Evolutionary conservation across 257 asterid genomes (phyloP), one percentile per base, ranked within the genome.

Genomic region (Ilex aquifolium): DNA sequence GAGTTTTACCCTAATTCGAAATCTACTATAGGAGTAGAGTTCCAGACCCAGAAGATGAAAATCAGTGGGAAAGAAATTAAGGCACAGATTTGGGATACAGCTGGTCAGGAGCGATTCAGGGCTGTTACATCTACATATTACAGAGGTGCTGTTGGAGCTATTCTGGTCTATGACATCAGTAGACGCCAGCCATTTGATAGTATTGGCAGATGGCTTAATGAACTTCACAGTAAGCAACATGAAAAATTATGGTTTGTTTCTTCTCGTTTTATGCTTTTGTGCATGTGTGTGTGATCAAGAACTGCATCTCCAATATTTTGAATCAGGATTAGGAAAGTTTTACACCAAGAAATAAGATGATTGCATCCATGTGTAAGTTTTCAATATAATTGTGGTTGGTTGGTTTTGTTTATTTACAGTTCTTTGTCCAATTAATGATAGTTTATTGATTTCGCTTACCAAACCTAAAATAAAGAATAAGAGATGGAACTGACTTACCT

Each of bases 71-170:
- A 85, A 78, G 95, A 91, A 81, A 86, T 91, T 36, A 91, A 91
- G 70, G 98, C 96, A 0, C 98, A 91, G 79, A 88, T 91, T 53
- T 91, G 98, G 98, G 98, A 91, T 71, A 91, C 98, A 15, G 98
- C 98, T 39, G 98, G 98, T 29, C 98, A 91, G 80, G 98, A 91
- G 77, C 81, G 98, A 67, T 91, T 91, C 80, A 76, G 98, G 79
- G 96, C 98, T 10, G 95, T 91, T 66, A 91, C 98, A 27, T 91
- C 96, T 66, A 96, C 98, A 31, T 91, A 91, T 78, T 91, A 91
- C 68, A 79, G 98, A 79, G 98, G 98, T 44, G 98, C 95, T 6
- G 98, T 91, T 56, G 98, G 98, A 65, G 98, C 98, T 6, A 96
- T 91, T 73, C 78, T 91, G 36, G 96, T 91, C 58, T 91, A 91